Evolutionary conservation across 768 basidiomycete genomes (phyloP).

Genomic region (Hygrophoropsis aurantiaca): DNA sequence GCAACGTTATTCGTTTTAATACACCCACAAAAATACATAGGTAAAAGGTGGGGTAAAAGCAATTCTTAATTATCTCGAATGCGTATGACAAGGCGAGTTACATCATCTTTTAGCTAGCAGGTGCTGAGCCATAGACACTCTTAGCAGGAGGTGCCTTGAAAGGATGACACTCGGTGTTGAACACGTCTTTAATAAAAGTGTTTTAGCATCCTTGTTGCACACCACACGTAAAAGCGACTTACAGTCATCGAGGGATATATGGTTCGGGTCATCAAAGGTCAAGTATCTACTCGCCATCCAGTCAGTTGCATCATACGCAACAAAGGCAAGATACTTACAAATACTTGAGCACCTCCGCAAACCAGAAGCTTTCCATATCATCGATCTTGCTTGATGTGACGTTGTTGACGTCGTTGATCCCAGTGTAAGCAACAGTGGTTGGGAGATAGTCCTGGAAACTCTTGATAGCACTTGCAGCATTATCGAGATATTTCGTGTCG

Average conservation of each 20-base stretch:
- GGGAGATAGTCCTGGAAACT: constrained; percentile 59
- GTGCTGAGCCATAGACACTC: constrained; percentile 32
- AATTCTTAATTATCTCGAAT: no score
- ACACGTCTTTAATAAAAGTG: constrained; percentile 43
- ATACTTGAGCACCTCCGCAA: constrained; percentile 77
- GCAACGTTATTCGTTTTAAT: no score
- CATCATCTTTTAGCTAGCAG: not conserved
- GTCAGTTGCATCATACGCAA: not conserved
- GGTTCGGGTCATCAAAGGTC: constrained; percentile 69
- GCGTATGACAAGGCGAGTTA: no score
- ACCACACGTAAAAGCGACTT: not conserved
- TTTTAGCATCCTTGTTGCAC: not conserved
- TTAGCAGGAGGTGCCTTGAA: constrained; percentile 55
- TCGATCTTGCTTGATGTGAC: constrained; percentile 44
- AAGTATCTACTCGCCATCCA: constrained; percentile 48
- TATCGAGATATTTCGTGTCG: constrained; percentile 63
- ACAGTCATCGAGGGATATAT: constrained; percentile 68
- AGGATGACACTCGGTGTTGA: constrained; percentile 75
- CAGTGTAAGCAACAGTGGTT: constrained; percentile 49
- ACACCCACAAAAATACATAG: no score
- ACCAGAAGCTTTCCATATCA: constrained; percentile 68
- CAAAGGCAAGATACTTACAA: constrained; percentile 40
- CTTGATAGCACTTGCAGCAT: constrained; percentile 55
- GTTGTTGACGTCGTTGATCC: constrained; percentile 57
- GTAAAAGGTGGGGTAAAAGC: no score